These are phyloP conservation scores for Nepenthes alata DNA, from an alignment of 179 eudicot species.

Conservation along the genomic window DNA sequence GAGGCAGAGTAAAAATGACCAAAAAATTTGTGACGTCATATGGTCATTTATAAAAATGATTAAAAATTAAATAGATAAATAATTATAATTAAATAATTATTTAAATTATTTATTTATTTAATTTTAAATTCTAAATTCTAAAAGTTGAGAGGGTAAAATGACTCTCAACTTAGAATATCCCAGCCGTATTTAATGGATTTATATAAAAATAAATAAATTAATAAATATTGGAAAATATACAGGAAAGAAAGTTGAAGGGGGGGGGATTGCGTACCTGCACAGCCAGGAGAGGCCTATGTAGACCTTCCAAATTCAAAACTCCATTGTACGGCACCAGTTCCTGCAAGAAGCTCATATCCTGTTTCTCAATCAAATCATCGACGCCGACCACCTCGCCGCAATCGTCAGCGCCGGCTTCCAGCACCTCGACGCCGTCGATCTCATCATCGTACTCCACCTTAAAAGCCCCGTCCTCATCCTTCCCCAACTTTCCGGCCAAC, in stretches of 20 bases:
- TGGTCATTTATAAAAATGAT: too few relatives aligned
- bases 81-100: too few relatives aligned
- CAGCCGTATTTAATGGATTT: too few relatives aligned
- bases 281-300: conserved; percentile 40
- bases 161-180: too few relatives aligned
- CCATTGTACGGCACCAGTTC: conserved; percentile 46
- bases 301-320: conserved; percentile 50
- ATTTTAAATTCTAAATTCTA: too few relatives aligned
- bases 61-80: too few relatives aligned
- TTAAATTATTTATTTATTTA: too few relatives aligned
- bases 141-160: too few relatives aligned
- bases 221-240: too few relatives aligned
- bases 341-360: conserved; percentile 26
- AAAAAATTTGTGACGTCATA: too few relatives aligned
- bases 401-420: conserved; percentile 16
- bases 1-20: too few relatives aligned
- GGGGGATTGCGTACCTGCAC: conserved; percentile 32
- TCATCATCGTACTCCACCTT: conserved; percentile 49
- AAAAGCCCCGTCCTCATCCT: conserved; percentile 51
- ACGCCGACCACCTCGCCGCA: conserved; percentile 2
- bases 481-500: conserved; percentile 48
- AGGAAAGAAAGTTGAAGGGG: background rate
- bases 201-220: too few relatives aligned
- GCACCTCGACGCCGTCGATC: conserved; percentile 41
- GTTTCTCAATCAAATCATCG: conserved; percentile 34